Evolutionary conservation across 805 yeast species (phyloP), one percentile per base, ranked within the genome.

Genomic region (Kuraishia capsulata): DNA sequence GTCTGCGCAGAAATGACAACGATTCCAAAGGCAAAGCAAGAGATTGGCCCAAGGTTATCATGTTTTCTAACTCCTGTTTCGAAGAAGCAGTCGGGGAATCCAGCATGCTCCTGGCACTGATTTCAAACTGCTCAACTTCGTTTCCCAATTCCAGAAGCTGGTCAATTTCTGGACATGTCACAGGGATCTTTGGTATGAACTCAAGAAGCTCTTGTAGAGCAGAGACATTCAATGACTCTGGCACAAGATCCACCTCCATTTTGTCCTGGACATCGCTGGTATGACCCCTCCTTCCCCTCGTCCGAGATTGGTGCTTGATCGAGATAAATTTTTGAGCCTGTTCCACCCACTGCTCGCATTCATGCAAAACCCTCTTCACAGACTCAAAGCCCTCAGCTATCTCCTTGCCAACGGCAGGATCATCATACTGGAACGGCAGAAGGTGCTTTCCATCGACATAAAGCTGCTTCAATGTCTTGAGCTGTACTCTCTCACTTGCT

Each of bases 21-120:
- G 79, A 68, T 2, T 75, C 71, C 13, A 82, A 52, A 4, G 62
- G 66, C 29, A 83, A 54, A 3, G 83, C 83, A 49, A 80, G 72
- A 2, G 78, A 66, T 40, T 65, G 62, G 2, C 89, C 90, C 28
- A 75, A 53, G 33, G 65, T 69, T 19, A 78, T 69, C 52, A 81
- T 53, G 30, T 72, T 76, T 28, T 64, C 57, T 36, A 76, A 65
- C 20, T 78, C 82, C 13, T 61, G 64, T 5, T 62, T 38, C 1
- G 62, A 46, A 5, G 35, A 8, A 21, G 26, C 28, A 20, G 62
- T 46, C 17, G 39, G 17, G 0, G 50, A 30, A 17, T 51, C 53
- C 2, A 73, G 48, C 14, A 73, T 56, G 2, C 53, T 43, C 8
- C 69, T 51, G 24, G 74, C 75, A 11, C 70, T 64, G 20, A 59